These are phyloP conservation scores for Nannochloris sp. DNA, from an alignment of 139 green algal genomes.

Conservation along the genomic window DNA sequence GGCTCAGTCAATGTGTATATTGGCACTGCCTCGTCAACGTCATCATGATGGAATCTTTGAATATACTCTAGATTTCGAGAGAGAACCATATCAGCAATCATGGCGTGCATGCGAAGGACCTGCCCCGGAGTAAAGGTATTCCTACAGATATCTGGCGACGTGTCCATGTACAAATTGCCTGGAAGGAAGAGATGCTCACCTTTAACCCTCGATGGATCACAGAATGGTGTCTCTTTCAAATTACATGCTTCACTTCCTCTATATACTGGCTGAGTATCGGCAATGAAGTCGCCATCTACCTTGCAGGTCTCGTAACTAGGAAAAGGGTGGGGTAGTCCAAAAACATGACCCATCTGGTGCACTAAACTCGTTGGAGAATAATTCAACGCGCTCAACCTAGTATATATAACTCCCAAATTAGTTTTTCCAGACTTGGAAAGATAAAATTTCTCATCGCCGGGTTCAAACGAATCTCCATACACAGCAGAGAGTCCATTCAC, in stretches of 20 bases:
- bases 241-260: conserved; percentile 11
- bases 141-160: conserved; percentile 13
- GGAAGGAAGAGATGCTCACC: not conserved
- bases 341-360: conserved; percentile 28
- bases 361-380: conserved; percentile 17
- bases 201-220: conserved; percentile 8
- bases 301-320: conserved; percentile 17
- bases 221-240: conserved; percentile 9
- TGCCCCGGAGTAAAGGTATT: conserved; percentile 17
- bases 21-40: not conserved
- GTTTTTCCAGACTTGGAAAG: not conserved
- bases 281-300: conserved; percentile 16
- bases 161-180: conserved; percentile 8
- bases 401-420: not conserved
- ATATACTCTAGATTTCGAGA: not conserved
- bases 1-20: not conserved
- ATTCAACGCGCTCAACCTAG: conserved; percentile 12
- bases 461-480: not conserved
- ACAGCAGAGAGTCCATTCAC: conserved; percentile 7
- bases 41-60: not conserved
- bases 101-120: conserved; percentile 15
- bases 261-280: conserved; percentile 18
- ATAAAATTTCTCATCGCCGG: not conserved
- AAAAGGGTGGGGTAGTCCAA: conserved; percentile 28
- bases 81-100: not conserved